Conservation (phyloP, 2,329 filamentous ascomycete genomes). For the Thyridium curvatum region DNA sequence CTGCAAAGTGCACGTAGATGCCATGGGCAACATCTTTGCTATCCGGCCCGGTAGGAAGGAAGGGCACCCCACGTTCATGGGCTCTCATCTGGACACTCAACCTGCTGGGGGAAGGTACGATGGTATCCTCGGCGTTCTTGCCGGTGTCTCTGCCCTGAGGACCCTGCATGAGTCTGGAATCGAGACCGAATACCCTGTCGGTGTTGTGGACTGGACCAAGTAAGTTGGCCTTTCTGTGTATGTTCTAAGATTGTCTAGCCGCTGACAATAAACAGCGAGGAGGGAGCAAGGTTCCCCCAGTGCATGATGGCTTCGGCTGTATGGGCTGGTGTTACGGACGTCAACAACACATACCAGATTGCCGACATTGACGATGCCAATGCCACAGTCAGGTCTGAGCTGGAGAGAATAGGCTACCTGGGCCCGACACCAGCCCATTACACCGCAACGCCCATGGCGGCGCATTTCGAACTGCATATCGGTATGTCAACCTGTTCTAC, state of each 20-base stretch:
- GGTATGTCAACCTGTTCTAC: too few species aligned
- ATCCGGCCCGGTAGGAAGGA: slow-evolving; percentile 53
- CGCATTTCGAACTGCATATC: slow-evolving; percentile 80
- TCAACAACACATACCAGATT: too few species aligned
- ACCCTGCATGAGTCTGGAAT: slow-evolving; percentile 61
- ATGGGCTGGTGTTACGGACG: slow-evolving; percentile 50
- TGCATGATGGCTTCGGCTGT: slow-evolving; percentile 72
- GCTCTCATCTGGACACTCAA: slow-evolving; percentile 64
- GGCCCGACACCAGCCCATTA: slow-evolving; percentile 52
- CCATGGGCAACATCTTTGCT: slow-evolving; percentile 79
- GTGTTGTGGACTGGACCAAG: slow-evolving; percentile 76
- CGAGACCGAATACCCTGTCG: slow-evolving; percentile 65
- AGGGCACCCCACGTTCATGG: slow-evolving; percentile 60
- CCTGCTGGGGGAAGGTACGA: slow-evolving; percentile 64
- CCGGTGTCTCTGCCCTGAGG: slow-evolving; percentile 67
- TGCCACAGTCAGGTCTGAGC: slow-evolving; percentile 60
- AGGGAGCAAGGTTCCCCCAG: slow-evolving; percentile 73
- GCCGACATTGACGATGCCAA: slow-evolving; percentile 58
- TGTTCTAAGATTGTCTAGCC: too few species aligned
- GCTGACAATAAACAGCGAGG: slow-evolving; percentile 47
- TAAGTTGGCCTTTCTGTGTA: slow-evolving; percentile 16
- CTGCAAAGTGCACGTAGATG: slow-evolving; percentile 62
- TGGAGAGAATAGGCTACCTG: slow-evolving; percentile 66
- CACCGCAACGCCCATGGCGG: slow-evolving; percentile 59
- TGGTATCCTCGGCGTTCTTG: slow-evolving; percentile 68